A percentile compares a stretch with the other conserved stretches of the same genome.
phyloP scores from a whole-genome alignment of 306 rosid species.

The Elaeagnus macrophylla region DNA sequence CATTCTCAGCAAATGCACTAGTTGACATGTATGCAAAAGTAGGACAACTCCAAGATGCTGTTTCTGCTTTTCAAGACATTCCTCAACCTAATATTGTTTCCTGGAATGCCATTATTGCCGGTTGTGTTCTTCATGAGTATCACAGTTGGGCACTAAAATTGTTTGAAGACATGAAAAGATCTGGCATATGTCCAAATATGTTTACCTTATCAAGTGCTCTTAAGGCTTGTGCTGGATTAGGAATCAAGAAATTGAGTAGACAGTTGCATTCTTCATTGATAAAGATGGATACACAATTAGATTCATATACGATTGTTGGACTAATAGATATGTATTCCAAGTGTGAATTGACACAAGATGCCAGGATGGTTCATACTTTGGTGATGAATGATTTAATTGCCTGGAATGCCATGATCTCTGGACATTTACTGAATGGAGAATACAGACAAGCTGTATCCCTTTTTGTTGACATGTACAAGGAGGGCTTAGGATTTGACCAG shows the following conservation, averaged over 20 bases:
- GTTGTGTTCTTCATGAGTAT: constrained; percentile 64
- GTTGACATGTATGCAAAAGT: constrained; percentile 83
- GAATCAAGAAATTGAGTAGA: constrained; percentile 52
- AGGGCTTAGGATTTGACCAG: constrained; percentile 55
- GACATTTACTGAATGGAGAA: constrained; percentile 53
- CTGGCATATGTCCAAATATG: constrained; percentile 45
- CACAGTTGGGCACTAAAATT: constrained; percentile 36
- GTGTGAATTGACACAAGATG: constrained; percentile 56
- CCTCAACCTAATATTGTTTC: constrained; percentile 59
- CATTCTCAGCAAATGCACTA: constrained; percentile 66
- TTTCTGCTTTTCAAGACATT: constrained; percentile 50
- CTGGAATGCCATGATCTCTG: constrained; percentile 71
- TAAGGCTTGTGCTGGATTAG: constrained; percentile 62
- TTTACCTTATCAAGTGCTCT: constrained; percentile 73
- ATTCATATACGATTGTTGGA: constrained; percentile 59
- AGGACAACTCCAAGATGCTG: constrained; percentile 41
- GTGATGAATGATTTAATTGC: constrained; percentile 57
- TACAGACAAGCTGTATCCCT: constrained; percentile 49
- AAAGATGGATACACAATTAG: constrained; percentile 52
- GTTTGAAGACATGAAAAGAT: constrained; percentile 20
- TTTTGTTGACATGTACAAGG: constrained; percentile 42
- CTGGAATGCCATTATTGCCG: constrained; percentile 86
- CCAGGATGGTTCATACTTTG: constrained; percentile 50
- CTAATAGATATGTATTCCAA: constrained; percentile 76
- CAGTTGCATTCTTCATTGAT: constrained; percentile 36